Percentiles rank a stretch among this genome's conserved stretches.
Conservation (phyloP, 495 filamentous ascomycete genomes). For the Lepraria neglecta region DNA sequence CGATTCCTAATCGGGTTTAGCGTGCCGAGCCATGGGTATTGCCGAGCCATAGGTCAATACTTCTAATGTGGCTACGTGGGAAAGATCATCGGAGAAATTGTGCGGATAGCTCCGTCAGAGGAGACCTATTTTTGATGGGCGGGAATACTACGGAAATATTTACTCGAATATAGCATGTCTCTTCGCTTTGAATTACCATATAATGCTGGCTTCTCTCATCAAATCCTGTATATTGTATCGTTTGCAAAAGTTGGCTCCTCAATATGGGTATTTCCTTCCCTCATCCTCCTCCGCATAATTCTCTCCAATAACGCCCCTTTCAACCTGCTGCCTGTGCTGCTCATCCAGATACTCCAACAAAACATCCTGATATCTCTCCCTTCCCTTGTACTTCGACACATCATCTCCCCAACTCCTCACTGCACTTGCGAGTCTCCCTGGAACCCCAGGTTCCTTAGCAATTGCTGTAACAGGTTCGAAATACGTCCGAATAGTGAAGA, state of each 20-base stretch:
- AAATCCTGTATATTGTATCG: background rate
- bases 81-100: no score
- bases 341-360: constrained; percentile 75
- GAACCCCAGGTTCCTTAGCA: constrained; percentile 61
- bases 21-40: no score
- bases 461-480: constrained; percentile 65
- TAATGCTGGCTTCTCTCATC: background rate
- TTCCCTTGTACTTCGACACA: constrained; percentile 78
- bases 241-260: constrained; percentile 2
- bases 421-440: constrained; percentile 64
- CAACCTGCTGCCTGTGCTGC: constrained; percentile 73
- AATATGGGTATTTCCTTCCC: constrained; percentile 41
- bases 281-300: constrained; percentile 52
- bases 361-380: constrained; percentile 69
- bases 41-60: no score
- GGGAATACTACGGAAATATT: no score
- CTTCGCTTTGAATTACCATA: background rate
- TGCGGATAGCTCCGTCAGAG: no score
- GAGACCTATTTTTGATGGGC: no score
- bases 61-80: no score
- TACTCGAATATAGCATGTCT: background rate
- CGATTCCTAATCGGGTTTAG: no score
- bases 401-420: constrained; percentile 82
- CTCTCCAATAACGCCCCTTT: constrained; percentile 54
- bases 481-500: constrained; percentile 76